Evolutionary conservation across 148 eudicot species (phyloP), one percentile per base, ranked within the genome.

Genomic region (Spergularia marina): DNA sequence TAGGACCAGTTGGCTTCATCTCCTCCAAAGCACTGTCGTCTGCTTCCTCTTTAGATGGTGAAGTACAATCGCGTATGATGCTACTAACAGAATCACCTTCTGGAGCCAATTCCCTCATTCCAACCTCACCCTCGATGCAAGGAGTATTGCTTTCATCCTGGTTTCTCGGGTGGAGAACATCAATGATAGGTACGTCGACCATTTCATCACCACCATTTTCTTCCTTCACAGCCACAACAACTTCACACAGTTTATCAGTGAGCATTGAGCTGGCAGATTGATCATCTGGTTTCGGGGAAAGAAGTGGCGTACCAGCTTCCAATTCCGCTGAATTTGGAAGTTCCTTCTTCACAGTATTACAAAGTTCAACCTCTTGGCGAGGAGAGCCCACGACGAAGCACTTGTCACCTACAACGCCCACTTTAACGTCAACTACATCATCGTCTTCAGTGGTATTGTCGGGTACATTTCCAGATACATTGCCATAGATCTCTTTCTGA

Each of bases 401-500:
- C 23, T 61, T 54, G 64, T 44, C n/a, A 40, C 49, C 47, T n/a
- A 49, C 72, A 65, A 7, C 41, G 53, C 59, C 63, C 39, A 53
- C 65, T 61, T 74, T 78, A 62, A 34, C 61, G 23, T 69, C 56
- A 53, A 61, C 44, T 41, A 25, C 68, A 53, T 18, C 77, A 68
- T 21, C 52, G 49, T 54, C 59, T n/a, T 70, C 52, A 12, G 16
- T 68, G 25, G 5, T 57, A 61, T 12, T 61, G 15, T 5, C 62
- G 74, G 61, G 18, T 36, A 60, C 54, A 53, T 57, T 60, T 67
- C 59, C 72, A 68, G 53, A 30, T 30, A 30, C 1, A 30, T 30
- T 77, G 12, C 72, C 67, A 66, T 55, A 56, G 20, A 88, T 63
- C 82, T 92, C 94, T 55, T 58, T 81, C 60, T 78, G 70, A 79